A percentile compares a stretch with the other conserved stretches of the same genome.
phyloP scores from a whole-genome alignment of 2,329 filamentous ascomycete species.

The Claviceps spartinae region DNA sequence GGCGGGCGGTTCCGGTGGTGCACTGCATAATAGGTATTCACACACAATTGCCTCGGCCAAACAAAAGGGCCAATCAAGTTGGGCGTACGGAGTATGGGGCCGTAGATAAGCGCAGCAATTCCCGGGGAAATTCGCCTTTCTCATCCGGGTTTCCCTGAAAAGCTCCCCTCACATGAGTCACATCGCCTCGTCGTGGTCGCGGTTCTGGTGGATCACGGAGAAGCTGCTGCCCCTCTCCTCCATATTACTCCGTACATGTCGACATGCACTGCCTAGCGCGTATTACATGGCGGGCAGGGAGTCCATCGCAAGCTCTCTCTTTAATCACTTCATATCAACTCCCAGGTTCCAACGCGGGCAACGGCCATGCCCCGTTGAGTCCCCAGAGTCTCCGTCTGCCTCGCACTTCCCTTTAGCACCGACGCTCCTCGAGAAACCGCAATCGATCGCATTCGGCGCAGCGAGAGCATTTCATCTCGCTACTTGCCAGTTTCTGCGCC shows the following conservation, averaged over 20 bases:
- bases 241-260: no score
- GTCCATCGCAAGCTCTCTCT: background rate
- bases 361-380: constrained; percentile 1
- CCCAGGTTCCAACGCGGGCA: background rate
- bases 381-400: background rate
- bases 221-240: background rate
- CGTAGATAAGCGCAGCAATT: no score
- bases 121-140: no score
- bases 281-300: no score
- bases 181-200: background rate
- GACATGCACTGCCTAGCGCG: no score
- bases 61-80: no score
- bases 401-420: background rate
- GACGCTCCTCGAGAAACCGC: background rate
- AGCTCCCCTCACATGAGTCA: background rate
- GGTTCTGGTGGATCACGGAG: background rate
- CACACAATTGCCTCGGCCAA: no score
- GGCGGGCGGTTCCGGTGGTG: no score
- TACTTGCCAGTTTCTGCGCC: background rate
- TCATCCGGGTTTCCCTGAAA: background rate
- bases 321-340: background rate
- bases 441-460: background rate
- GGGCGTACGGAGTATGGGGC: no score
- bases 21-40: no score
- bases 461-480: background rate